Evolutionary conservation across 352 stramenopile species (phyloP).

Genomic region (Globisporangium echinulatum): DNA sequence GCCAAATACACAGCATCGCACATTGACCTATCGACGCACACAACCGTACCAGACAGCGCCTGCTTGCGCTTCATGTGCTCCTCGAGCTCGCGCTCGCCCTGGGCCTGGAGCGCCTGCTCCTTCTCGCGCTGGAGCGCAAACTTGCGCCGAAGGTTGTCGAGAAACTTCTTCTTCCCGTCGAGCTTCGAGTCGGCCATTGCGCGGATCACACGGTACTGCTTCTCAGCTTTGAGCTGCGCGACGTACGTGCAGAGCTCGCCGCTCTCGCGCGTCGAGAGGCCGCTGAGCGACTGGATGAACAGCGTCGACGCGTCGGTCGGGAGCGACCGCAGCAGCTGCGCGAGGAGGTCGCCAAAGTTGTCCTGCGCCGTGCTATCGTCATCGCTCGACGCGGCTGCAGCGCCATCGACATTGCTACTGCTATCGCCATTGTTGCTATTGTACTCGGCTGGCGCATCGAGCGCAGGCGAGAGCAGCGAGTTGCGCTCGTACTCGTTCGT

Average conservation of each 20-base stretch:
- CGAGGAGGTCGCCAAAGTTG: slow-evolving; percentile 69
- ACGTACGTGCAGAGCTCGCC: slow-evolving; percentile 76
- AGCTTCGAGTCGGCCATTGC: slow-evolving; percentile 75
- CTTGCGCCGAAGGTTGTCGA: slow-evolving; percentile 62
- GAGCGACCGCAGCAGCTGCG: slow-evolving; percentile 65
- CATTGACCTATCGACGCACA: neutral
- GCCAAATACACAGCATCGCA: slow-evolving; percentile 7
- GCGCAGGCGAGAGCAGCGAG: slow-evolving; percentile 10
- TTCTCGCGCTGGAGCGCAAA: slow-evolving; percentile 60
- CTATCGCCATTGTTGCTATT: neutral
- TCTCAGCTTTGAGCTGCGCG: slow-evolving; percentile 61
- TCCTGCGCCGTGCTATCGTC: neutral
- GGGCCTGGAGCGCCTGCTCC: slow-evolving; percentile 35
- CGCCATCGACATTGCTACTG: neutral
- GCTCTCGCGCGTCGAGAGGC: slow-evolving; percentile 61
- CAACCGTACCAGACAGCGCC: slow-evolving; percentile 44
- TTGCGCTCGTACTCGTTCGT: slow-evolving; percentile 5
- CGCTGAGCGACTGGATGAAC: slow-evolving; percentile 74
- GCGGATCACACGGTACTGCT: slow-evolving; percentile 84
- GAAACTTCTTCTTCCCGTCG: slow-evolving; percentile 76
- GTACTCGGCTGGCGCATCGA: neutral
- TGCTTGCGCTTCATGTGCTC: slow-evolving; percentile 67
- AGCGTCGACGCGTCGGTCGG: slow-evolving; percentile 61
- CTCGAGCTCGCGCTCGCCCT: slow-evolving; percentile 60
- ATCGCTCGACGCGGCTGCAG: too few species aligned